Percentiles rank a stretch among this genome's conserved stretches.
Evolutionary conservation across 1,284 basidiomycete species (phyloP).

Genomic region (Ustilago cynodontis): DNA sequence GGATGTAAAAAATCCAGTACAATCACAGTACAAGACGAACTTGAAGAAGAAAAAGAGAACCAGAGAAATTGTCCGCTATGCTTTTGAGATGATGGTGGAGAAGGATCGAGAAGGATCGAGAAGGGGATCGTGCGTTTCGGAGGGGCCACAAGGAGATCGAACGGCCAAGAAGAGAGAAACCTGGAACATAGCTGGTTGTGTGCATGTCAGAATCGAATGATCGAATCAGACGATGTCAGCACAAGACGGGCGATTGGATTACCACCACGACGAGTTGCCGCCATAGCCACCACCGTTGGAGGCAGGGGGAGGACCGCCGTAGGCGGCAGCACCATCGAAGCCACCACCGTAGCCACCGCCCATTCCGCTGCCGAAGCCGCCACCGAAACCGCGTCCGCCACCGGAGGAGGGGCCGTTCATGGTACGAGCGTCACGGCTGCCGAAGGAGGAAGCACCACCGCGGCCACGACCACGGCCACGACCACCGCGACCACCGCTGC

Average conservation of each 20-base stretch:
- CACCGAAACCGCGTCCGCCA: constrained; percentile 55
- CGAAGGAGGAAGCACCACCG: constrained; percentile 70
- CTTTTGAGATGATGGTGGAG: constrained; percentile 16
- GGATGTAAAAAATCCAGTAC: background rate
- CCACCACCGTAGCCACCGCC: constrained; percentile 49
- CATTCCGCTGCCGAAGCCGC: constrained; percentile 53
- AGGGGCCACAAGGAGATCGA: constrained; percentile 17
- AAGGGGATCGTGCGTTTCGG: constrained; percentile 39
- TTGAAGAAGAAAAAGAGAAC: constrained; percentile 7
- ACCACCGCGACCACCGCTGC: constrained; percentile 74
- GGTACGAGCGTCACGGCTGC: constrained; percentile 68
- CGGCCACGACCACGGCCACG: constrained; percentile 76
- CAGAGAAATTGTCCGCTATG: constrained; percentile 50
- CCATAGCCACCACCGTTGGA: constrained; percentile 56
- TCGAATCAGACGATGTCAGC: background rate
- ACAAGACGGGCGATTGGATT: background rate
- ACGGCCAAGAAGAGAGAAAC: constrained; percentile 2
- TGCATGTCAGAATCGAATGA: background rate
- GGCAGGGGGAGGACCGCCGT: constrained; percentile 54
- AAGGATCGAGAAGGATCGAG: constrained; percentile 3
- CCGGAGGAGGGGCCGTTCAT: constrained; percentile 59
- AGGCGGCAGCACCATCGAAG: constrained; percentile 36
- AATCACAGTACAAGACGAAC: no score
- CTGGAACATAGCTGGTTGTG: background rate
- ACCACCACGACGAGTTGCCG: constrained; percentile 56